Conservation (phyloP, 805 yeast species). For the Cyberlindnera petersonii region DNA sequence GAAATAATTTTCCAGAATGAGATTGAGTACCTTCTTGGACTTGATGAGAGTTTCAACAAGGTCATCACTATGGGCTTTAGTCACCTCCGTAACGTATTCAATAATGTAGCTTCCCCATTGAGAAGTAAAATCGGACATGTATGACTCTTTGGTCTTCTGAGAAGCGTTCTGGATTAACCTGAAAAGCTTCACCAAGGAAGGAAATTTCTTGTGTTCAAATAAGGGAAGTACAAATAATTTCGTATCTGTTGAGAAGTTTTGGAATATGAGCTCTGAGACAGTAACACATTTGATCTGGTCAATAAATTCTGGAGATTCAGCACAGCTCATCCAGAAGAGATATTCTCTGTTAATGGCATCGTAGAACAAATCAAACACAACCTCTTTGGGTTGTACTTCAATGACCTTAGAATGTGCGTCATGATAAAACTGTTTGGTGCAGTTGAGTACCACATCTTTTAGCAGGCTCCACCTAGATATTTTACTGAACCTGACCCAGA, state of each 20-base stretch:
- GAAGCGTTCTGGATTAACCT: conserved; percentile 11
- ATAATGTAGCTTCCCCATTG: conserved; percentile 18
- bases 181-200: conserved; percentile 10
- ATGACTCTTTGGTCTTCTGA: background rate
- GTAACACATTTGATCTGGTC: conserved; percentile 1
- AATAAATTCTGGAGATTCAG: background rate
- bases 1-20: conserved; percentile 9
- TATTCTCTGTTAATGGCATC: conserved; percentile 11
- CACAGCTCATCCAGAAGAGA: conserved; percentile 15
- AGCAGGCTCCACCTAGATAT: conserved; percentile 9
- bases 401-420: conserved; percentile 7
- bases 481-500: conserved; percentile 8
- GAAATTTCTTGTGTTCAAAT: conserved; percentile 11
- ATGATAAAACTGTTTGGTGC: conserved; percentile 5
- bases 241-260: conserved; percentile 7
- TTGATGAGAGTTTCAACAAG: conserved; percentile 15
- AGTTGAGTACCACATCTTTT: background rate
- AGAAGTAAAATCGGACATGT: background rate
- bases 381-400: background rate
- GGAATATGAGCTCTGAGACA: conserved; percentile 10
- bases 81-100: conserved; percentile 9
- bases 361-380: conserved; percentile 6
- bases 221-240: conserved; percentile 10
- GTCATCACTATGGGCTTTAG: conserved; percentile 9
- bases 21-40: conserved; percentile 17